Conservation (phyloP, 2,329 filamentous ascomycete species). For the Neofusicoccum ribis region DNA sequence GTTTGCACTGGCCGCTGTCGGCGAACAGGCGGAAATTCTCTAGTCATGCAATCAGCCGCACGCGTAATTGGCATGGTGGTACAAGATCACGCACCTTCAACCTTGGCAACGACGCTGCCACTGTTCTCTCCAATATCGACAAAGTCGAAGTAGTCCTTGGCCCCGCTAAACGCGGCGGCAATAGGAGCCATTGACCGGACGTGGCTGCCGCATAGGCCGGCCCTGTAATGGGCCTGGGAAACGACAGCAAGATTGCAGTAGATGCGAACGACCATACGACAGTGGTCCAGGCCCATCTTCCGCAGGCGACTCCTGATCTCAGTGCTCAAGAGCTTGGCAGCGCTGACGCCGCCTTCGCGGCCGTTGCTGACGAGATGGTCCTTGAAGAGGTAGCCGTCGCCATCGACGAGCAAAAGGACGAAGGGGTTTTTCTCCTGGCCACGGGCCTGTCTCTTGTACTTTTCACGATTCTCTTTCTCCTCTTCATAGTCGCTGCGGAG, state of each 20-base stretch:
- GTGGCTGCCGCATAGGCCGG: constrained; percentile 54
- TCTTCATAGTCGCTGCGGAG: constrained; percentile 21
- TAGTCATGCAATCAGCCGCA: constrained; percentile 22
- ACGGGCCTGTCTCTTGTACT: constrained; percentile 20
- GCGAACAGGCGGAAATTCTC: constrained; percentile 52
- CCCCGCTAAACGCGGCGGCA: constrained; percentile 57
- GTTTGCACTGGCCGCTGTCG: constrained; percentile 62
- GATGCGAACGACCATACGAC: constrained; percentile 56
- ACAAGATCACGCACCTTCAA: constrained; percentile 46
- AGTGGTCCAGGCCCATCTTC: constrained; percentile 50
- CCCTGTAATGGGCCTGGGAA: constrained; percentile 52
- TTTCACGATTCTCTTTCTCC: constrained; percentile 21
- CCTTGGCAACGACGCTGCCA: constrained; percentile 58
- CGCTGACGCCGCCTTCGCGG: constrained; percentile 56
- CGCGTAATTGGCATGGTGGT: background rate
- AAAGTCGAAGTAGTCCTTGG: constrained; percentile 61
- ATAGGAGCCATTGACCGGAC: constrained; percentile 59
- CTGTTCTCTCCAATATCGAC: constrained; percentile 63
- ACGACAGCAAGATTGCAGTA: constrained; percentile 58
- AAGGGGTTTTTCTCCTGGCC: constrained; percentile 56
- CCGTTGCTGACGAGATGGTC: constrained; percentile 51
- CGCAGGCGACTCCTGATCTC: constrained; percentile 46
- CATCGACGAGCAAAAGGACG: constrained; percentile 62
- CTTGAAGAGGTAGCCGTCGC: constrained; percentile 60
- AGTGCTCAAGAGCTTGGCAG: constrained; percentile 56